These are phyloP conservation scores for Linderniella brevidens DNA, from an alignment of 257 asterid species.

Conservation along the genomic window DNA sequence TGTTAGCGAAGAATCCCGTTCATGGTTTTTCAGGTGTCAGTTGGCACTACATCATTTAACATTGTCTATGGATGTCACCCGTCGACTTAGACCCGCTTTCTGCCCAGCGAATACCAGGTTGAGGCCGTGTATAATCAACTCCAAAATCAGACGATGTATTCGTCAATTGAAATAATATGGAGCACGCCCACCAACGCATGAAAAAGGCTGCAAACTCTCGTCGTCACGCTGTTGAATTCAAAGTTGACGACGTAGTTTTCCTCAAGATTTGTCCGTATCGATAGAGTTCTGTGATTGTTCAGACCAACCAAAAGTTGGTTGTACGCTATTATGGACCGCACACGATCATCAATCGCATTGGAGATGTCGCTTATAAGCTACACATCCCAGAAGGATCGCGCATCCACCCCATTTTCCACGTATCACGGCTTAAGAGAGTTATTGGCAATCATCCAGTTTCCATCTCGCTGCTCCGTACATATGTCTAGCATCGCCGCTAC, in stretches of 20 bases:
- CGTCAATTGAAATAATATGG: neutral
- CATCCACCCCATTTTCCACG: slow-evolving; percentile 5
- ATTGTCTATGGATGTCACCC: neutral
- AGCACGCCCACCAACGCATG: neutral
- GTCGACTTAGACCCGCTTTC: neutral
- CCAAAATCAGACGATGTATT: neutral
- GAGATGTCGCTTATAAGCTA: neutral
- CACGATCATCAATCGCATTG: neutral
- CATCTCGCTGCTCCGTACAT: neutral
- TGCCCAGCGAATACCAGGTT: neutral
- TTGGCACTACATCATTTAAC: neutral
- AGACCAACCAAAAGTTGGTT: neutral
- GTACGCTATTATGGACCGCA: slow-evolving; percentile 1
- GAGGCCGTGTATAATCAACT: neutral
- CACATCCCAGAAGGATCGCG: neutral
- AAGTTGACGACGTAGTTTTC: neutral
- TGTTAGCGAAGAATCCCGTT: neutral
- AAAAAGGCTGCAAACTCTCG: neutral
- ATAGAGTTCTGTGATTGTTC: neutral
- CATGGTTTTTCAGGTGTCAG: neutral
- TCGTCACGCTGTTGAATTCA: neutral
- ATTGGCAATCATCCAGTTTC: neutral
- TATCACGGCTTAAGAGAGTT: neutral
- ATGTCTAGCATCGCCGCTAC: too few species aligned
- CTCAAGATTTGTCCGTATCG: neutral